Evolutionary conservation across 192 early-diverging fungal species (phyloP).

Genomic region (Phycomyces blakesleeanus): DNA sequence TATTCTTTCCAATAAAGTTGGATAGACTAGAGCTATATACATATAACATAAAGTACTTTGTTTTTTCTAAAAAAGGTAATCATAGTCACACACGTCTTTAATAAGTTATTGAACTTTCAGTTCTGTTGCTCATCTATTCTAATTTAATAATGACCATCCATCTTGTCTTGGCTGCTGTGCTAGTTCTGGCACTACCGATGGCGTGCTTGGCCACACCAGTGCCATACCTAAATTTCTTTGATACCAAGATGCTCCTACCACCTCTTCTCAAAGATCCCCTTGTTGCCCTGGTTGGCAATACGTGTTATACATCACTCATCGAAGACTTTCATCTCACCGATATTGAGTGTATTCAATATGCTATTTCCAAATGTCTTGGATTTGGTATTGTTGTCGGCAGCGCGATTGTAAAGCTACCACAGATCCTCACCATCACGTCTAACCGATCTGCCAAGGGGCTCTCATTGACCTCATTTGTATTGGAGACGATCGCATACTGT

Average conservation of each 20-base stretch:
- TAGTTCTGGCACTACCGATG: too few species aligned
- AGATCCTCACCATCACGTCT: slow-evolving; percentile 86
- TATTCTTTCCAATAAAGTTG: too few species aligned
- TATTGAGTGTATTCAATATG: slow-evolving; percentile 70
- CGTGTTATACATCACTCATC: slow-evolving; percentile 73
- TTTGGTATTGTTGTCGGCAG: slow-evolving; percentile 89
- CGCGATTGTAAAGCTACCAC: slow-evolving; percentile 90
- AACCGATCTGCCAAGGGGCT: slow-evolving; percentile 72
- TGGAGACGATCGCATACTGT: slow-evolving; percentile 82
- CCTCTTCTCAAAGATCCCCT: slow-evolving; percentile 56
- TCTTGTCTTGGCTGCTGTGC: too few species aligned
- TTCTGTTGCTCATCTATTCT: too few species aligned
- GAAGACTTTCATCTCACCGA: slow-evolving; percentile 65
- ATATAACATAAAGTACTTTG: too few species aligned
- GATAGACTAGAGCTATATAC: too few species aligned
- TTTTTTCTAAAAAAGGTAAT: too few species aligned
- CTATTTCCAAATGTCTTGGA: slow-evolving; percentile 88
- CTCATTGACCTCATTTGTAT: slow-evolving; percentile 70
- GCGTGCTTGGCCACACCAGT: not conserved
- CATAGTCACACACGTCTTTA: too few species aligned
- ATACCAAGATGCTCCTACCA: slow-evolving; percentile 37
- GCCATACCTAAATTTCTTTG: not conserved
- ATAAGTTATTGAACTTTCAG: too few species aligned
- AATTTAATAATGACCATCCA: too few species aligned
- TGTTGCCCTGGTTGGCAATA: slow-evolving; percentile 71